These are phyloP conservation scores for Nakazawaea laoshanensis DNA, from an alignment of 805 yeast genomes.

Conservation along the genomic window DNA sequence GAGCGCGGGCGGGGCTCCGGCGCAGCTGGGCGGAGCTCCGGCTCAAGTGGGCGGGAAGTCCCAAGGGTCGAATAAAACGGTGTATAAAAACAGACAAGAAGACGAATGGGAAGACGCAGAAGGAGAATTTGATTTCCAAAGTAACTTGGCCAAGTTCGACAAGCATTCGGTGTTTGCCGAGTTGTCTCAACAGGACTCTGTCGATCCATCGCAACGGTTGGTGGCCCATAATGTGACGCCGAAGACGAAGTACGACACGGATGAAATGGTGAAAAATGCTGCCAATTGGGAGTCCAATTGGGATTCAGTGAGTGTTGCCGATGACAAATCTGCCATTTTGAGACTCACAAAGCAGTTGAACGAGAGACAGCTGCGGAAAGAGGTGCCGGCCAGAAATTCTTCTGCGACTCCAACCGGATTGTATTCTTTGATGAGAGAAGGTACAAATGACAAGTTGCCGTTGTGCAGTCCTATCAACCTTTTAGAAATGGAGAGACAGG, in stretches of 20 bases:
- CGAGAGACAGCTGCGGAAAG: slow-evolving; percentile 12
- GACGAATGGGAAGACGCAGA: slow-evolving; percentile 45
- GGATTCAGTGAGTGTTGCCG: slow-evolving; percentile 31
- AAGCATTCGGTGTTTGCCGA: slow-evolving; percentile 74
- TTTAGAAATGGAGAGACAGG: slow-evolving; percentile 60
- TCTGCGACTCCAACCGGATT: slow-evolving; percentile 8
- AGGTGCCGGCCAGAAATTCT: slow-evolving; percentile 5
- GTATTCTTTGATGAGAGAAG: slow-evolving; percentile 5
- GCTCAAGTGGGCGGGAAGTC: slow-evolving; percentile 4
- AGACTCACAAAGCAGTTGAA: slow-evolving; percentile 7
- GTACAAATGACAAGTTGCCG: slow-evolving; percentile 31
- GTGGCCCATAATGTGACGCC: slow-evolving; percentile 63
- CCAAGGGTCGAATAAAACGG: slow-evolving; percentile 1
- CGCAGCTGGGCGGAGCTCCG: slow-evolving; percentile 6
- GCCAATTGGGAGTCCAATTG: slow-evolving; percentile 45
- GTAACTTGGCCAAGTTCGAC: slow-evolving; percentile 75
- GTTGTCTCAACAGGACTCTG: slow-evolving; percentile 54
- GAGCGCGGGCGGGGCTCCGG: too few relatives aligned
- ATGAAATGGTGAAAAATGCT: slow-evolving; percentile 58
- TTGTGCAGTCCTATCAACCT: slow-evolving; percentile 73
- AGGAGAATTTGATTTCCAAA: slow-evolving; percentile 64
- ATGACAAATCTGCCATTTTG: slow-evolving; percentile 10
- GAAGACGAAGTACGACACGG: slow-evolving; percentile 49
- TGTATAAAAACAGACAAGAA: slow-evolving; percentile 19
- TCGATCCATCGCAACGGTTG: slow-evolving; percentile 51